Evolutionary conservation across 2,329 filamentous ascomycete species (phyloP).

Genomic region (Podosphaera fusca): DNA sequence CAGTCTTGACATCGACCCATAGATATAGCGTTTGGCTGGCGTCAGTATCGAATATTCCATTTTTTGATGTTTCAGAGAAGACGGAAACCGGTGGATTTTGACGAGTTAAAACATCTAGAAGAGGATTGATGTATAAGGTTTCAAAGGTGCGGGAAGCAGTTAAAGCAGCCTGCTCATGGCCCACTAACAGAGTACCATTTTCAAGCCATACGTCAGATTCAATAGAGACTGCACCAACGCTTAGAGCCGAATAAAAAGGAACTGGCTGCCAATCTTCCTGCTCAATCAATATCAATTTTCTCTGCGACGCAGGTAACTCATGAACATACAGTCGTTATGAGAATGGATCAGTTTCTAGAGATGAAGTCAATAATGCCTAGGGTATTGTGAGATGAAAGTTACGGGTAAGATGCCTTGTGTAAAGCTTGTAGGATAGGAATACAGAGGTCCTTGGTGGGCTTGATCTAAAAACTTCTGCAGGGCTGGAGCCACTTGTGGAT

Average conservation of each 20-base stretch:
- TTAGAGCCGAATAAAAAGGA: slow-evolving; percentile 12
- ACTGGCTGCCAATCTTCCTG: slow-evolving; percentile 22
- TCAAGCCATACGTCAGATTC: slow-evolving; percentile 15
- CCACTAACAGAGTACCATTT: slow-evolving; percentile 11
- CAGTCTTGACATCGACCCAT: slow-evolving; percentile 40
- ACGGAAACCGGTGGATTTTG: slow-evolving; percentile 16
- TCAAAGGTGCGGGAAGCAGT: slow-evolving; percentile 10
- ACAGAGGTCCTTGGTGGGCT: slow-evolving; percentile 26
- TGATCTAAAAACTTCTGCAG: slow-evolving; percentile 32
- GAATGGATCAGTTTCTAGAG: slow-evolving; percentile 27
- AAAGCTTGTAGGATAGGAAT: slow-evolving; percentile 36
- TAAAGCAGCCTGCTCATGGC: slow-evolving; percentile 11
- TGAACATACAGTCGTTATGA: slow-evolving; percentile 37
- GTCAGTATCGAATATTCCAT: slow-evolving; percentile 36
- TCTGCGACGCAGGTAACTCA: slow-evolving; percentile 9
- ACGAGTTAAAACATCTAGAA: slow-evolving; percentile 9
- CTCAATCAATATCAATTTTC: slow-evolving; percentile 19
- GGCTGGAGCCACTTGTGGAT: slow-evolving; percentile 20
- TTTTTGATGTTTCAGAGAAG: slow-evolving; percentile 25
- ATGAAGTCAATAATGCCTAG: not conserved
- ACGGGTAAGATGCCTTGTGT: slow-evolving; percentile 35
- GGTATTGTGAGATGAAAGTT: slow-evolving; percentile 6
- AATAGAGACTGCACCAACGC: slow-evolving; percentile 9
- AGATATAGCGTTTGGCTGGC: slow-evolving; percentile 35
- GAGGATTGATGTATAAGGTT: slow-evolving; percentile 13